Conservation (phyloP, 306 rosid species). For the Rosa persica region DNA sequence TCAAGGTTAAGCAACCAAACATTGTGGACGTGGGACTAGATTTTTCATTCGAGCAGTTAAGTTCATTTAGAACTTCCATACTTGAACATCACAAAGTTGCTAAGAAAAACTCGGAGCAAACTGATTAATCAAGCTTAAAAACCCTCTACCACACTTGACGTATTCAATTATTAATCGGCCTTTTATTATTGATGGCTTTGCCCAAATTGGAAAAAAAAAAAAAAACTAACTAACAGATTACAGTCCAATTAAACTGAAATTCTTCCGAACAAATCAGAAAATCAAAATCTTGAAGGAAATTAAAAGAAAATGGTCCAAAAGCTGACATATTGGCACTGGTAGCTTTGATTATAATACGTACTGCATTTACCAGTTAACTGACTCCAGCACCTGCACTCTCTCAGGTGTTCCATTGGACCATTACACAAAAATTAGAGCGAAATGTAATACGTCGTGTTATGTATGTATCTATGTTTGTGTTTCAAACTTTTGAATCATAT, state of each 20-base stretch:
- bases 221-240: not conserved
- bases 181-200: not conserved
- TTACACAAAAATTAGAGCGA: slow-evolving; percentile 1
- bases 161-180: not conserved
- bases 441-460: slow-evolving; percentile 27
- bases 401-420: slow-evolving; percentile 17
- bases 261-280: not conserved
- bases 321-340: slow-evolving; percentile 13
- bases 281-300: not conserved
- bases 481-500: slow-evolving; percentile 3
- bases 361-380: slow-evolving; percentile 14
- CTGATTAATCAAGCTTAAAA: not conserved
- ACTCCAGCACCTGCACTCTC: slow-evolving; percentile 25
- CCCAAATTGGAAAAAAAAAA: not conserved
- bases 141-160: not conserved
- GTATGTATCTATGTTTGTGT: slow-evolving; percentile 25
- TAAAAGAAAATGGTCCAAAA: not conserved
- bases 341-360: not conserved
- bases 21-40: not conserved
- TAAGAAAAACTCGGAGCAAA: not conserved
- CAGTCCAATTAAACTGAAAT: not conserved
- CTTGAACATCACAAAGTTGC: not conserved
- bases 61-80: not conserved
- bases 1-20: not conserved
- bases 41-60: not conserved